phyloP scores from a whole-genome alignment of 2,329 filamentous ascomycete species.

The Colletotrichum lini region DNA sequence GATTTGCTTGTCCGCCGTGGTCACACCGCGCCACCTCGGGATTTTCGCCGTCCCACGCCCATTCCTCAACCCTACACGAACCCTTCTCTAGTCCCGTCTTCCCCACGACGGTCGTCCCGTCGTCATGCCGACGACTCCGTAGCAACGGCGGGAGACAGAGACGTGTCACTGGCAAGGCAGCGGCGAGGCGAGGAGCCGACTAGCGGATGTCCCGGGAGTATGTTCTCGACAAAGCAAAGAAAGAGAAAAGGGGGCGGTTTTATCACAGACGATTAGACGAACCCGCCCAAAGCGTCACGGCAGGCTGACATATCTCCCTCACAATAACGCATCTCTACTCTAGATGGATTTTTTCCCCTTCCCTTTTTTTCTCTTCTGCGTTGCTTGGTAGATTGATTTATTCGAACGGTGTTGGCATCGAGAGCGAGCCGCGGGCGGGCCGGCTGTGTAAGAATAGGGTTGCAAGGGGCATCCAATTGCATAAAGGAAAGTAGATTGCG shows the following conservation, averaged over 20 bases:
- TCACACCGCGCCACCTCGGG: no score
- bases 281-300: conserved; percentile 29
- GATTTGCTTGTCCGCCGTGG: not conserved
- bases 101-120: not conserved
- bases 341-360: conserved; percentile 27
- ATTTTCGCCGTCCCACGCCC: not conserved
- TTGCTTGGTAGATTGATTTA: conserved; percentile 6
- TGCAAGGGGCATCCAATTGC: conserved; percentile 19
- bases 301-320: conserved; percentile 11
- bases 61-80: not conserved
- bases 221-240: conserved; percentile 10
- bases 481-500: conserved; percentile 20
- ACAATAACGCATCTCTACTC: conserved; percentile 39
- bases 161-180: not conserved
- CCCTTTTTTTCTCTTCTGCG: conserved; percentile 1
- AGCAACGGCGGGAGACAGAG: not conserved
- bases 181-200: not conserved
- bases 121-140: not conserved
- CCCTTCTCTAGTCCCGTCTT: not conserved
- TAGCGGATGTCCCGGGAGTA: not conserved
- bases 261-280: conserved; percentile 32
- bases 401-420: conserved; percentile 5
- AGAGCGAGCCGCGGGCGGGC: conserved; percentile 12
- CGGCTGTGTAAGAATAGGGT: conserved; percentile 41
- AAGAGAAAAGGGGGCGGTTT: not conserved